phyloP scores from a whole-genome alignment of 2,329 filamentous ascomycete species.

The Cylindrodendrum hubeiense region DNA sequence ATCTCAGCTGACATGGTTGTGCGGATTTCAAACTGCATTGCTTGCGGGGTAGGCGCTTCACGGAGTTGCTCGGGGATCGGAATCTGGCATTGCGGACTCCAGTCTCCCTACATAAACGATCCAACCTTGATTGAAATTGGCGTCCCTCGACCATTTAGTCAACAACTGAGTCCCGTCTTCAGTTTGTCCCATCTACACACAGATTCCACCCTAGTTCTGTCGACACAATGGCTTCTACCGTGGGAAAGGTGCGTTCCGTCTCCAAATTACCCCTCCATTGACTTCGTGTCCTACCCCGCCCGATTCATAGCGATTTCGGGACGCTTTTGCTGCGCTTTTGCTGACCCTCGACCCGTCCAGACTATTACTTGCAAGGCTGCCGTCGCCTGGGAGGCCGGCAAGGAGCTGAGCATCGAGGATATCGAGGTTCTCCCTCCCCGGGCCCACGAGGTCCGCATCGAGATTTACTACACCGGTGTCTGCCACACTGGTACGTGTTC shows the following conservation, averaged over 20 bases:
- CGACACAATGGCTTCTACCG: conserved; percentile 62
- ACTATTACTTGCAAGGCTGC: conserved; percentile 98
- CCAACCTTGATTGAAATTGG: conserved; percentile 23
- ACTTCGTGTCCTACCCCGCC: conserved; percentile 36
- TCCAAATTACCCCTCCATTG: conserved; percentile 37
- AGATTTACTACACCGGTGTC: conserved; percentile 98
- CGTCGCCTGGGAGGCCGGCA: conserved; percentile 96
- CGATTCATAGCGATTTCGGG: conserved; percentile 23
- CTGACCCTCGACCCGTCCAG: conserved; percentile 58
- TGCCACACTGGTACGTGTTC: conserved; percentile 86
- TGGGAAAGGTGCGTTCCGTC: conserved; percentile 60
- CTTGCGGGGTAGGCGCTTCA: conserved; percentile 44
- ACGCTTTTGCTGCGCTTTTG: conserved; percentile 12
- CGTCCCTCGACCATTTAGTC: conserved; percentile 26
- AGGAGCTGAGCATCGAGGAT: conserved; percentile 90
- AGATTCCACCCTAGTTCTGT: conserved; percentile 31
- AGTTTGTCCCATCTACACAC: conserved; percentile 25
- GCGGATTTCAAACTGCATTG: conserved; percentile 44
- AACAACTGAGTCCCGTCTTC: conserved; percentile 18
- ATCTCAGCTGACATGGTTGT: conserved; percentile 35
- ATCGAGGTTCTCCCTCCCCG: conserved; percentile 90
- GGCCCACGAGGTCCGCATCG: conserved; percentile 95
- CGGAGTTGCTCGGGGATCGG: conserved; percentile 48
- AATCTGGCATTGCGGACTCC: conserved; percentile 39
- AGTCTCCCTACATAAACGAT: conserved; percentile 42